Evolutionary conservation across 192 early-diverging fungal species (phyloP).

Genomic region (Backusella parvicylindrica): DNA sequence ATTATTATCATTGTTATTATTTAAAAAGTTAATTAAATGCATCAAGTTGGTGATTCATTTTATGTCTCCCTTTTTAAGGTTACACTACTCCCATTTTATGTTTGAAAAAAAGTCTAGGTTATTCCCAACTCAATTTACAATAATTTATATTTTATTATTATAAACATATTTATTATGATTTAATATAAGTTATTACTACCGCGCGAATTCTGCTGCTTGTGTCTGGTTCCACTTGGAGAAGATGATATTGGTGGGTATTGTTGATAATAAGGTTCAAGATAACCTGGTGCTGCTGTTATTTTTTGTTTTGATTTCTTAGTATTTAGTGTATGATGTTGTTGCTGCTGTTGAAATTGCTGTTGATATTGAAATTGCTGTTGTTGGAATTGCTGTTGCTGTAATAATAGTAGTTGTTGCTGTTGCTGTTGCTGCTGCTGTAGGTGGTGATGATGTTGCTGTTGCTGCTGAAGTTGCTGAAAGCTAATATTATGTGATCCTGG

Average conservation of each 20-base stretch:
- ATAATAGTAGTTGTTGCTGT: not conserved
- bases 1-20: no score
- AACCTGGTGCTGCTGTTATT: not conserved
- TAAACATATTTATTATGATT: not conserved
- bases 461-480: conserved; percentile 27
- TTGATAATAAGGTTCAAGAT: not conserved
- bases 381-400: conserved; percentile 11
- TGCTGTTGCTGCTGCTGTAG: conserved; percentile 4
- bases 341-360: not conserved
- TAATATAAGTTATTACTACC: not conserved
- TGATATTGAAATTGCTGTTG: not conserved
- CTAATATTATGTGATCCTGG: conserved; percentile 24
- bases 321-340: not conserved
- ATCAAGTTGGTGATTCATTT: not conserved
- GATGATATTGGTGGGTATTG: not conserved
- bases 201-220: not conserved
- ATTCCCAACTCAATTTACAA: not conserved
- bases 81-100: not conserved
- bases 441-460: not conserved
- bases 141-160: not conserved
- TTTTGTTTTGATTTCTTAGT: not conserved
- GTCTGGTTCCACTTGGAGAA: not conserved
- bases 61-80: not conserved
- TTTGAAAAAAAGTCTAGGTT: not conserved
- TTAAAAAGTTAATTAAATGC: not conserved